Conservation (phyloP, 805 yeast species). For the Candida montana region DNA sequence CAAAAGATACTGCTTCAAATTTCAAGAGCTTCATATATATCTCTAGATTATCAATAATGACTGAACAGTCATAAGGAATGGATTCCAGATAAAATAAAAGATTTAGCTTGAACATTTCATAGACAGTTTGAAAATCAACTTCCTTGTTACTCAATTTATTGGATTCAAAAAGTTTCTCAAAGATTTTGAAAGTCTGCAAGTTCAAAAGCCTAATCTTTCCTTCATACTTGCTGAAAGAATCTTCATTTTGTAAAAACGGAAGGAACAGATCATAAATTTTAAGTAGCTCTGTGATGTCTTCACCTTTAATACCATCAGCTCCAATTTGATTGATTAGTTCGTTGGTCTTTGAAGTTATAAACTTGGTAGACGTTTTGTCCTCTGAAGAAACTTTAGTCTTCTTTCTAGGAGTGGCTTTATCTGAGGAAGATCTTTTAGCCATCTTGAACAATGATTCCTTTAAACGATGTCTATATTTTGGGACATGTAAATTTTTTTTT, state of each 20-base stretch:
- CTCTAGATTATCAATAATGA: slow-evolving; percentile 50
- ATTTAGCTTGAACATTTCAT: slow-evolving; percentile 45
- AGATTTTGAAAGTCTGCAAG: slow-evolving; percentile 19
- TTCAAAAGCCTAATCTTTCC: slow-evolving; percentile 17
- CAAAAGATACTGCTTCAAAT: slow-evolving; percentile 49
- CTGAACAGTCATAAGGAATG: slow-evolving; percentile 38
- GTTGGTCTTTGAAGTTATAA: slow-evolving; percentile 10
- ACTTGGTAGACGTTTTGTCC: slow-evolving; percentile 11
- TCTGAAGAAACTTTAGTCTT: slow-evolving; percentile 4
- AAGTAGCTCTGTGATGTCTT: slow-evolving; percentile 8
- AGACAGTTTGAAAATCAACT: slow-evolving; percentile 55
- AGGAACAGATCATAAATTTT: slow-evolving; percentile 20
- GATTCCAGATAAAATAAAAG: slow-evolving; percentile 38
- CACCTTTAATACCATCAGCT: slow-evolving; percentile 6
- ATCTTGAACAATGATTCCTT: neutral
- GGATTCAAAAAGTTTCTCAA: slow-evolving; percentile 18
- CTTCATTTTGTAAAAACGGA: slow-evolving; percentile 17
- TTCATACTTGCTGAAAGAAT: slow-evolving; percentile 17
- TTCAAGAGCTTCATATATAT: slow-evolving; percentile 48
- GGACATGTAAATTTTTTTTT: too few species aligned
- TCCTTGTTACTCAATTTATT: slow-evolving; percentile 26
- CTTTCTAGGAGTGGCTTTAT: slow-evolving; percentile 3
- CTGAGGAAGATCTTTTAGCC: slow-evolving; percentile 13
- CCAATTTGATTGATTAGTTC: slow-evolving; percentile 7
- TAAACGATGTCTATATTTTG: neutral